Conservation (phyloP, 1,284 basidiomycete genomes). For the Ceratobasidium sp. region DNA sequence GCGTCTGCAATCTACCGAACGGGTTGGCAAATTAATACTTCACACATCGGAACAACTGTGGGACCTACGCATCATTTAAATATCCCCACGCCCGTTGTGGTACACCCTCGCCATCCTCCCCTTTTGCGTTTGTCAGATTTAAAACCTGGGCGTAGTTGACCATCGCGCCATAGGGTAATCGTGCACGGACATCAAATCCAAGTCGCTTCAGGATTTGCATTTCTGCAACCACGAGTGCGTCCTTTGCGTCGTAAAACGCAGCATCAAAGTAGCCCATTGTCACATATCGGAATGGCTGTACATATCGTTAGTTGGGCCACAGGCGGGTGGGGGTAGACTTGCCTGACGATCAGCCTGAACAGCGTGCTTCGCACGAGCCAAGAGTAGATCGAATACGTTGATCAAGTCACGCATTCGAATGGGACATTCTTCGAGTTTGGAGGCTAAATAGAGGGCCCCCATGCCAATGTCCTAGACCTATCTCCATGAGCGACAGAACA, state of each 20-base stretch:
- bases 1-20: constrained; percentile 79
- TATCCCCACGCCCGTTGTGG: constrained; percentile 87
- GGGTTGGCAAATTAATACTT: constrained; percentile 31
- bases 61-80: constrained; percentile 85
- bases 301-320: constrained; percentile 45
- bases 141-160: constrained; percentile 95
- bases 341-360: constrained; percentile 22
- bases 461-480: constrained; percentile 83
- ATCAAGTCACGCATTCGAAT: constrained; percentile 92
- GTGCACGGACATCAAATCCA: constrained; percentile 88
- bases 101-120: constrained; percentile 72
- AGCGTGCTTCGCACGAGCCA: constrained; percentile 69
- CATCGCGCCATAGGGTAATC: constrained; percentile 92
- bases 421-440: constrained; percentile 95
- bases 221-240: constrained; percentile 91
- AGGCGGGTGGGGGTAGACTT: neutral
- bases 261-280: constrained; percentile 88
- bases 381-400: constrained; percentile 91
- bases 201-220: constrained; percentile 98
- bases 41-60: neutral
- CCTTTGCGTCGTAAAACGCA: constrained; percentile 88
- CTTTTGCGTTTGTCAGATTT: constrained; percentile 75
- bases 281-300: constrained; percentile 69
- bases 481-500: constrained; percentile 18
- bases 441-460: constrained; percentile 92